phyloP scores from a whole-genome alignment of 2,329 filamentous ascomycete species.

The Teratosphaeria destructans region DNA sequence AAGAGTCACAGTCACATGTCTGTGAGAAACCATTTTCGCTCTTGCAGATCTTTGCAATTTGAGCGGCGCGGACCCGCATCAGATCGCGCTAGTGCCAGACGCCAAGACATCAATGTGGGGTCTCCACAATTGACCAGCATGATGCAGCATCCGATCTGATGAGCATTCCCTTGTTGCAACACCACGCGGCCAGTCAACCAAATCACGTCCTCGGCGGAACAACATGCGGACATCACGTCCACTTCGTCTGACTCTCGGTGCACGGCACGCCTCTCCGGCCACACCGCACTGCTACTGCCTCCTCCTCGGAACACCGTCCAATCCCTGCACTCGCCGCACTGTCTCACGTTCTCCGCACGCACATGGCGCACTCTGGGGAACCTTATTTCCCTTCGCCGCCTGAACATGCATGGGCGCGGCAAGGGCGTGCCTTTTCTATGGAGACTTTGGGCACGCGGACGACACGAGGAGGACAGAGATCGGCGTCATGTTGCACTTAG shows the following conservation, averaged over 20 bases:
- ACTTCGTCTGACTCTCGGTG: background rate
- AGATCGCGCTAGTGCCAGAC: background rate
- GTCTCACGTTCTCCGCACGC: background rate
- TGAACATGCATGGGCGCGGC: background rate
- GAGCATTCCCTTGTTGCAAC: too few species aligned
- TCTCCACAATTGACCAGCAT: background rate
- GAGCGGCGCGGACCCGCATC: background rate
- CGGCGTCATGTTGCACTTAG: background rate
- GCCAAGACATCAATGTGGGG: background rate
- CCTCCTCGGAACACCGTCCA: background rate
- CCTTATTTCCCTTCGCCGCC: background rate
- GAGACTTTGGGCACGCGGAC: background rate
- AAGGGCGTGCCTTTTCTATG: background rate
- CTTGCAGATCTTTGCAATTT: background rate
- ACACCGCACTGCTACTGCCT: background rate
- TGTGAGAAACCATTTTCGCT: background rate
- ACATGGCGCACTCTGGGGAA: background rate
- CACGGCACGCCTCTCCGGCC: background rate
- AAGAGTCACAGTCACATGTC: background rate
- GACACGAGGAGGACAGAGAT: background rate
- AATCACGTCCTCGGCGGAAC: background rate
- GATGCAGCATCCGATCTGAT: too few species aligned
- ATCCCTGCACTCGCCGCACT: background rate
- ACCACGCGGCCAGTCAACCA: too few species aligned
- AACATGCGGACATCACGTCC: background rate